Evolutionary conservation across 306 rosid species (phyloP), one percentile per base, ranked within the genome.

Genomic region (Inga laurina): DNA sequence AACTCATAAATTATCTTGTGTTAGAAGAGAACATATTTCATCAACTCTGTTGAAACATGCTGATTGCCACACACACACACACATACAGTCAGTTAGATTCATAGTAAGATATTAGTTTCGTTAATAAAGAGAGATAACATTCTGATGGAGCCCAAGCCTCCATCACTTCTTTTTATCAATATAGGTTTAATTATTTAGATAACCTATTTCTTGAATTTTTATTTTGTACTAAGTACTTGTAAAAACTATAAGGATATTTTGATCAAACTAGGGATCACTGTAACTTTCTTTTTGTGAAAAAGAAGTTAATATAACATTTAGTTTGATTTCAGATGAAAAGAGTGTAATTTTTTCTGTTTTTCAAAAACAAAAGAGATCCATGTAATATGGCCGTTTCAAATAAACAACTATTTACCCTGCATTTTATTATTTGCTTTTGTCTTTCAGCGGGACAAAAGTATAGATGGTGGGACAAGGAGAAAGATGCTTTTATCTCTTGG

Each of bases 381-480:
- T 27, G 37, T 62, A 24, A 11, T 12, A 4, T 30, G 8, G 16
- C 27, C 7, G 27, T 27, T 24, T 24, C 34, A 62, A 24, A 30
- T 2, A 4, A 30, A 22, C 18, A 24, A 13, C 32, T 27, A 30
- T 30, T 64, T 30, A 64, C 21, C 41, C 70, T 66, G 22, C 22
- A 66, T 66, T 66, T 66, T 66, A 13, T 30, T 34, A 37, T 59
- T 41, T 78, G 5, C 15, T 76, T 65, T 11, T 34, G 35, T 39
- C 37, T 22, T 43, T 41, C 46, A 74, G 67, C 34, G 59, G 64
- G 57, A 62, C 66, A 48, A 46, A 62, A 65, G 59, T 45, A 56
- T 19, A 68, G 79, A 41, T 51, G 65, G 80, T 74, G 32, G 62
- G 74, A 51, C 71, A 19, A 27, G 66, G 32, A 69, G 75, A 57